Percentiles rank a stretch among this genome's conserved stretches.
phyloP scores from a whole-genome alignment of 257 asterid species.

The Linaria vulgaris region DNA sequence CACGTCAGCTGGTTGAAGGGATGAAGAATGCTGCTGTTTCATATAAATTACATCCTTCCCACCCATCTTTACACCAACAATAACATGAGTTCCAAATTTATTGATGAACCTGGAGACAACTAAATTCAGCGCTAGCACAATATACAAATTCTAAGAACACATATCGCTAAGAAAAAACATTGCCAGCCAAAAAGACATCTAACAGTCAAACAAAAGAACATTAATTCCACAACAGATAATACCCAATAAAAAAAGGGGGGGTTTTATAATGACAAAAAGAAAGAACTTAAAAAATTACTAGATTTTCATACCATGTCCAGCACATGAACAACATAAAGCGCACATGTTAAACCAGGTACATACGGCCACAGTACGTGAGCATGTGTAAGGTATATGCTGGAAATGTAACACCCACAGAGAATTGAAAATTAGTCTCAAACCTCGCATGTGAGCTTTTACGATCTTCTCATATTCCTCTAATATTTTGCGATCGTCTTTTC shows the following conservation, averaged over 20 bases:
- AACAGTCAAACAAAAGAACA: too few relatives aligned
- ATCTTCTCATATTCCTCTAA: too few relatives aligned
- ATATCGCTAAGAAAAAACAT: neutral
- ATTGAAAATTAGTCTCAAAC: too few relatives aligned
- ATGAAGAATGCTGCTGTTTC: slow-evolving; percentile 94
- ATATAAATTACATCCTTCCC: slow-evolving; percentile 88
- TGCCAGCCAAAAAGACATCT: neutral
- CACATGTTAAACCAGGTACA: too few relatives aligned
- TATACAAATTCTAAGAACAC: neutral
- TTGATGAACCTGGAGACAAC: slow-evolving; percentile 71
- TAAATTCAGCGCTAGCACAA: neutral
- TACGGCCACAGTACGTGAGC: too few relatives aligned
- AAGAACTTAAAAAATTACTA: neutral
- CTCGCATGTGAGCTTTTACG: too few relatives aligned
- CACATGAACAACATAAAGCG: neutral
- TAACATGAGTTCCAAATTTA: slow-evolving; percentile 89
- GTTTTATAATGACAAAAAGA: slow-evolving; percentile 7
- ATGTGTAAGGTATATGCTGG: too few relatives aligned
- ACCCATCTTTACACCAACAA: slow-evolving; percentile 97
- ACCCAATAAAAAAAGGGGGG: neutral
- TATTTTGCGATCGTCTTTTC: too few relatives aligned
- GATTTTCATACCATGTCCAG: too few relatives aligned
- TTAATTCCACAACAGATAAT: neutral
- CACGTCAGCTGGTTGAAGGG: slow-evolving; percentile 81
- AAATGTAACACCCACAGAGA: too few relatives aligned